Conservation (phyloP, 2,329 filamentous ascomycete species). For the Apiospora malaysiana region DNA sequence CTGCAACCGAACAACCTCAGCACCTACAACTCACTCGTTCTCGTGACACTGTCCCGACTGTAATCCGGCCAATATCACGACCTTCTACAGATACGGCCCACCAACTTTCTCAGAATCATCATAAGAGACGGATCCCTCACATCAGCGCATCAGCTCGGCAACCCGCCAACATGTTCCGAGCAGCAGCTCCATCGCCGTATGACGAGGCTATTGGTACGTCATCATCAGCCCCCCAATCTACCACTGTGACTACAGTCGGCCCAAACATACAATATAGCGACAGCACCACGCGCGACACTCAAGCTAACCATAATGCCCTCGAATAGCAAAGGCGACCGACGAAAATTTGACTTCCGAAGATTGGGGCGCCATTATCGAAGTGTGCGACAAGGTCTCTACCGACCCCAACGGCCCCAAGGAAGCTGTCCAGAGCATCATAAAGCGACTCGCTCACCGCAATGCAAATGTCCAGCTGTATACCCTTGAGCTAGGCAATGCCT, state of each 20-base stretch:
- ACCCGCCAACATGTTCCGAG: slow-evolving; percentile 58
- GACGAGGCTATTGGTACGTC: slow-evolving; percentile 57
- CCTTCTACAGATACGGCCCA: not conserved
- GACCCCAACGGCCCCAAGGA: slow-evolving; percentile 74
- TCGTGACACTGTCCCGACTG: not conserved
- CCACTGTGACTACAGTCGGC: not conserved
- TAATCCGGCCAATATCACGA: not conserved
- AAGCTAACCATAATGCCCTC: slow-evolving; percentile 28
- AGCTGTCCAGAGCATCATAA: slow-evolving; percentile 88
- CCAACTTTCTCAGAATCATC: not conserved
- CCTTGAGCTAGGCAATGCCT: slow-evolving; percentile 87
- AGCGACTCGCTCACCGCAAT: slow-evolving; percentile 88
- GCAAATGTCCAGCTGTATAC: slow-evolving; percentile 97
- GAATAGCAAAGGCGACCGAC: slow-evolving; percentile 79
- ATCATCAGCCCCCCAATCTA: slow-evolving; percentile 21
- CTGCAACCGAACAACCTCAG: not conserved
- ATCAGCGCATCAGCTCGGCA: slow-evolving; percentile 4
- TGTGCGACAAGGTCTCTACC: slow-evolving; percentile 64
- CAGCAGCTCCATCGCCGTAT: slow-evolving; percentile 60
- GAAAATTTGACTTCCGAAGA: slow-evolving; percentile 92
- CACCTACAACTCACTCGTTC: not conserved
- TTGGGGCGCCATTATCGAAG: slow-evolving; percentile 69
- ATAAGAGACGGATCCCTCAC: not conserved
- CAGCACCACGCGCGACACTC: not conserved
- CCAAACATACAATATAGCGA: not conserved